Percentiles rank a stretch among this genome's conserved stretches.
phyloP scores from a whole-genome alignment of 2,329 filamentous ascomycete species.

The Aspergillus versicolor region DNA sequence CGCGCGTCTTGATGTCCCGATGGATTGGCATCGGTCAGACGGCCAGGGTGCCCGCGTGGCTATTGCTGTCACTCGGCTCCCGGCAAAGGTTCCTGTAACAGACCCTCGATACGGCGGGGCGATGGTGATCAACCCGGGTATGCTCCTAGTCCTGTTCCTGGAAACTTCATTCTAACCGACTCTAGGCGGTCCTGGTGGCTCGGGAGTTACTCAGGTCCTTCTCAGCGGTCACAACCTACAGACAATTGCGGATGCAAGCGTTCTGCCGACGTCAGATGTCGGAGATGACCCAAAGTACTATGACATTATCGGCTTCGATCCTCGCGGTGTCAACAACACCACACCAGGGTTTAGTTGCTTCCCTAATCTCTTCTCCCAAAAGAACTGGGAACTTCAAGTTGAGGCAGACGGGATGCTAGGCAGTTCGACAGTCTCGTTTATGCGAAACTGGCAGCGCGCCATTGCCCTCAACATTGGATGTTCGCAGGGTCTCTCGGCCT shows the following conservation, averaged over 20 bases:
- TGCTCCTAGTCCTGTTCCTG: background rate
- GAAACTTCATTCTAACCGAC: background rate
- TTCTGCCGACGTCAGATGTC: constrained; percentile 13
- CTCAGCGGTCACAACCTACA: constrained; percentile 36
- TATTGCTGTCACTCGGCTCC: constrained; percentile 48
- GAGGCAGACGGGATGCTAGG: constrained; percentile 39
- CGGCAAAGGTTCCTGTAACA: constrained; percentile 42
- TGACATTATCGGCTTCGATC: constrained; percentile 48
- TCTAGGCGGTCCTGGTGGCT: constrained; percentile 45
- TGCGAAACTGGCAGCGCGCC: constrained; percentile 34
- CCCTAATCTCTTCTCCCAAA: constrained; percentile 28
- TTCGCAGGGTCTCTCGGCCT: constrained; percentile 23
- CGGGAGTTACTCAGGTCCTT: constrained; percentile 39
- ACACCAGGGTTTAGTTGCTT: constrained; percentile 44
- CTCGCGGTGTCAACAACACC: constrained; percentile 45
- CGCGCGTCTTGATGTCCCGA: constrained; percentile 50
- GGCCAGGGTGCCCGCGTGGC: constrained; percentile 34
- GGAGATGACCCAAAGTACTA: constrained; percentile 26
- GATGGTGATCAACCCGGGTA: constrained; percentile 49
- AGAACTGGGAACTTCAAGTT: constrained; percentile 34
- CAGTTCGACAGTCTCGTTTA: constrained; percentile 27
- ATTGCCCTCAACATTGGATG: constrained; percentile 35
- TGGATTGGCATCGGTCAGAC: constrained; percentile 45
- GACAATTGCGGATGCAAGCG: constrained; percentile 37
- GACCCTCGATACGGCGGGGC: constrained; percentile 49